Evolutionary conservation across 1,139 yeast species (phyloP).

Genomic region (Ogataea hybrid): DNA sequence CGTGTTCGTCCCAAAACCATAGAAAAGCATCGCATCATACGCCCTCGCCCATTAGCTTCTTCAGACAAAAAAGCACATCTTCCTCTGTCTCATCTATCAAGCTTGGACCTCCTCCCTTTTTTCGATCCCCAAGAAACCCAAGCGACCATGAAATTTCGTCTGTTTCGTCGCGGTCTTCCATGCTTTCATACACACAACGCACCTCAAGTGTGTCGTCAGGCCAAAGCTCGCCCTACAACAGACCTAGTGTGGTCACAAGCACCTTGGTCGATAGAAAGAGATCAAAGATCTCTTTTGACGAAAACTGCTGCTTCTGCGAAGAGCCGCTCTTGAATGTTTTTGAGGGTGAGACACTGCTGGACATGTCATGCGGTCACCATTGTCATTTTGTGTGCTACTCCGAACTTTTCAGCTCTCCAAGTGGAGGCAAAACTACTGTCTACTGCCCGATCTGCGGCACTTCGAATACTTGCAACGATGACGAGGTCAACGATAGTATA

Average conservation of each 20-base stretch:
- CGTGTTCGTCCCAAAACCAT: not conserved
- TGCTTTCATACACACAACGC: slow-evolving; percentile 9
- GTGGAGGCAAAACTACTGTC: slow-evolving; percentile 4
- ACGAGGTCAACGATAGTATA: slow-evolving; percentile 15
- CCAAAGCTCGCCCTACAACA: slow-evolving; percentile 12
- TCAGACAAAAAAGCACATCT: slow-evolving; percentile 4
- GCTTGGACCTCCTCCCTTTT: slow-evolving; percentile 12
- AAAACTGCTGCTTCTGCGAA: slow-evolving; percentile 22
- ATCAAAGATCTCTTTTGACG: slow-evolving; percentile 11
- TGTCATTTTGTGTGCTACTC: slow-evolving; percentile 21
- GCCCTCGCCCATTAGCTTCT: slow-evolving; percentile 3
- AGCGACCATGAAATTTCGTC: slow-evolving; percentile 11
- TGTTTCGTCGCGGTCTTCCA: slow-evolving; percentile 12
- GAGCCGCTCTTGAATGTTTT: slow-evolving; percentile 19
- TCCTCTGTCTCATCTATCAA: slow-evolving; percentile 12
- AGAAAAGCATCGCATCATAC: not conserved
- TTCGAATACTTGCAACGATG: slow-evolving; percentile 14
- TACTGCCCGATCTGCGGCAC: slow-evolving; percentile 20
- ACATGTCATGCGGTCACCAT: slow-evolving; percentile 21
- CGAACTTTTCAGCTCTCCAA: slow-evolving; percentile 11
- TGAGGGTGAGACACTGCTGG: slow-evolving; percentile 18
- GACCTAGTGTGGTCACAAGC: slow-evolving; percentile 10
- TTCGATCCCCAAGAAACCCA: slow-evolving; percentile 6
- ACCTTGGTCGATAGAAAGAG: slow-evolving; percentile 8
- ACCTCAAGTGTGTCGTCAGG: slow-evolving; percentile 13